Evolutionary conservation across 106 monocot genomes (phyloP).

Genomic region (Narthecium ossifragum): DNA sequence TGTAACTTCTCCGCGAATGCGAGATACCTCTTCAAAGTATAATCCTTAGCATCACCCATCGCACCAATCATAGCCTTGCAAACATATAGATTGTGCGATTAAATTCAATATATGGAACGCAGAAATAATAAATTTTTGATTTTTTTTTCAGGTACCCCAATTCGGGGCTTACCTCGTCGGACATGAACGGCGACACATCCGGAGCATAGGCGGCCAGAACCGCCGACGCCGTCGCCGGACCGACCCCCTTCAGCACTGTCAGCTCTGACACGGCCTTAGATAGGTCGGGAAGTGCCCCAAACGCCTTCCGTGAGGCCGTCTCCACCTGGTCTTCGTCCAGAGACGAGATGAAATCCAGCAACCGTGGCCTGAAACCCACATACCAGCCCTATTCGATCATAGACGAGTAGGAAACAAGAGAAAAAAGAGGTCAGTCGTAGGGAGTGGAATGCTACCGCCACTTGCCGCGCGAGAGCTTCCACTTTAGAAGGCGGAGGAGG

Average conservation of each 20-base stretch:
- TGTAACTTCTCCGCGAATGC: constrained; percentile 67
- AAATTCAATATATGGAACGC: not conserved
- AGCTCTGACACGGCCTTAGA: constrained; percentile 56
- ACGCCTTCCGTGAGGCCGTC: constrained; percentile 58
- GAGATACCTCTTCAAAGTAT: constrained; percentile 81
- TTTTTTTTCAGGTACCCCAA: not conserved
- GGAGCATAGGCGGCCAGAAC: constrained; percentile 87
- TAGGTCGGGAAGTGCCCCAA: constrained; percentile 57
- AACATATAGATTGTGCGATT: not conserved
- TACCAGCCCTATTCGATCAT: not conserved
- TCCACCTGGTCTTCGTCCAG: constrained; percentile 56
- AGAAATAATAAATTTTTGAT: not conserved
- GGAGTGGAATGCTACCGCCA: constrained; percentile 46
- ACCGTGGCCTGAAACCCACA: constrained; percentile 49
- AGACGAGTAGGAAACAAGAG: not conserved
- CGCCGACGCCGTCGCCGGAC: constrained; percentile 86
- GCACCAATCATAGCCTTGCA: constrained; percentile 7
- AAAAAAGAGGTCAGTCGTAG: not conserved
- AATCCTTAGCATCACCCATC: constrained; percentile 74
- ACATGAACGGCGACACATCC: constrained; percentile 88
- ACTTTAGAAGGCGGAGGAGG: constrained; percentile 66
- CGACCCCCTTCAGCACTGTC: constrained; percentile 75
- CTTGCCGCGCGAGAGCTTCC: constrained; percentile 95
- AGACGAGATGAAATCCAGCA: constrained; percentile 55
- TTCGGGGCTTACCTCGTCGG: constrained; percentile 62